Evolutionary conservation across 768 basidiomycete genomes (phyloP).

Genomic region (Agaricus subrufescens): DNA sequence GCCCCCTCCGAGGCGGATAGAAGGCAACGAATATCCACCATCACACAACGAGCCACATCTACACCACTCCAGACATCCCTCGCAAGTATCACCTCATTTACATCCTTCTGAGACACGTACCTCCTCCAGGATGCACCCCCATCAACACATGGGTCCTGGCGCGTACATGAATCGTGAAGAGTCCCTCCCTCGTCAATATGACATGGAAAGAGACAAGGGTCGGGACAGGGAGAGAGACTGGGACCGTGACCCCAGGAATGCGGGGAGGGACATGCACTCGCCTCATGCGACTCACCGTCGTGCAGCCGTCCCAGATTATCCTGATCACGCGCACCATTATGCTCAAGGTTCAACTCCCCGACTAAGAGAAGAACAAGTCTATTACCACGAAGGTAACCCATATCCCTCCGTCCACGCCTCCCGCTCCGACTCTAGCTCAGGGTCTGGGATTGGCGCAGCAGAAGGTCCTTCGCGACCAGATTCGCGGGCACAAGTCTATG

Average conservation of each 20-base stretch:
- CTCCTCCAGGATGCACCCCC: slow-evolving; percentile 48
- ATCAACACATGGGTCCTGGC: slow-evolving; percentile 65
- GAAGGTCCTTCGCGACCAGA: slow-evolving; percentile 51
- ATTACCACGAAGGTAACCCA: slow-evolving; percentile 27
- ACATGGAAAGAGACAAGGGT: slow-evolving; percentile 35
- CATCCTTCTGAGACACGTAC: slow-evolving; percentile 14
- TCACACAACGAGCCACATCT: slow-evolving; percentile 9
- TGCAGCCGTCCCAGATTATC: slow-evolving; percentile 21
- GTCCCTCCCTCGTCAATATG: slow-evolving; percentile 42
- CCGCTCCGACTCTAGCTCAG: slow-evolving; percentile 46
- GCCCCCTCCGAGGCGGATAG: slow-evolving; percentile 37
- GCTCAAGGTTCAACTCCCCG: slow-evolving; percentile 13
- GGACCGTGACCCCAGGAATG: slow-evolving; percentile 17
- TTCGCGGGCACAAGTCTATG: slow-evolving; percentile 45
- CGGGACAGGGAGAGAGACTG: slow-evolving; percentile 27
- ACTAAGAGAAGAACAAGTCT: slow-evolving; percentile 32
- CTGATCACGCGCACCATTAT: slow-evolving; percentile 21
- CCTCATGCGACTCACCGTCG: slow-evolving; percentile 36
- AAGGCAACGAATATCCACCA: slow-evolving; percentile 18
- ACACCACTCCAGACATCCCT: slow-evolving; percentile 12
- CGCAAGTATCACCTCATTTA: slow-evolving; percentile 25
- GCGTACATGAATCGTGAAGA: slow-evolving; percentile 53
- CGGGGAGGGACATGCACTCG: slow-evolving; percentile 29
- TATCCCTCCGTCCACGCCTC: slow-evolving; percentile 34
- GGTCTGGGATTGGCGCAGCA: slow-evolving; percentile 35